These are phyloP conservation scores for Barnettozyma vustinii DNA, from an alignment of 805 yeast genomes.

Conservation along the genomic window DNA sequence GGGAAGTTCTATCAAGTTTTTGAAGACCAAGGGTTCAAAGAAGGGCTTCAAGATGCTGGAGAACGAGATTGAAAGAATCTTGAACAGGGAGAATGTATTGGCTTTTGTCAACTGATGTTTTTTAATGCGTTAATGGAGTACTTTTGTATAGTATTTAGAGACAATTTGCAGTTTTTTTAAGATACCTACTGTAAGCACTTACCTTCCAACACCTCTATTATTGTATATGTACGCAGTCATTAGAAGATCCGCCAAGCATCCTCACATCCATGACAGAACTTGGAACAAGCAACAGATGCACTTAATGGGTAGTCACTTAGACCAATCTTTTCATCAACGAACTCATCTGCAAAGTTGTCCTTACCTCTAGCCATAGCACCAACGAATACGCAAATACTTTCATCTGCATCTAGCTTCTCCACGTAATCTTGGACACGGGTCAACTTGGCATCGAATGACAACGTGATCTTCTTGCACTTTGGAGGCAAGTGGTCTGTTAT, in stretches of 20 bases:
- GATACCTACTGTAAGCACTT: neutral
- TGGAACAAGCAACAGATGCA: constrained; percentile 97
- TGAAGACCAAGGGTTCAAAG: constrained; percentile 59
- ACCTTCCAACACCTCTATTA: neutral
- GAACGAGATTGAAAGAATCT: constrained; percentile 58
- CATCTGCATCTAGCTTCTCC: constrained; percentile 71
- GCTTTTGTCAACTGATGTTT: constrained; percentile 20
- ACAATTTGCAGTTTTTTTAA: neutral
- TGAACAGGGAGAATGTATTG: constrained; percentile 59
- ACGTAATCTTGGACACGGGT: constrained; percentile 87
- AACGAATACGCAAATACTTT: constrained; percentile 94
- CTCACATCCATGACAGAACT: constrained; percentile 97
- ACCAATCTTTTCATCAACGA: constrained; percentile 93
- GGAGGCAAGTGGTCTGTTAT: constrained; percentile 95
- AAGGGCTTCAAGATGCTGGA: constrained; percentile 56
- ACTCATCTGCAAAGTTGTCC: constrained; percentile 96
- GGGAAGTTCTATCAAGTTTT: constrained; percentile 51
- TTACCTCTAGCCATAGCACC: constrained; percentile 99
- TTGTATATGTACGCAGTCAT: neutral
- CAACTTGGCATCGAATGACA: constrained; percentile 88
- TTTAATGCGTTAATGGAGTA: neutral
- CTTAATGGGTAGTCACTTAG: constrained; percentile 92
- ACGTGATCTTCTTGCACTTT: constrained; percentile 88
- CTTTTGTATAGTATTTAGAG: neutral
- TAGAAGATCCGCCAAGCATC: constrained; percentile 85